Conservation (phyloP, 2,329 filamentous ascomycete genomes). For the Aspergillus tubingensis region DNA sequence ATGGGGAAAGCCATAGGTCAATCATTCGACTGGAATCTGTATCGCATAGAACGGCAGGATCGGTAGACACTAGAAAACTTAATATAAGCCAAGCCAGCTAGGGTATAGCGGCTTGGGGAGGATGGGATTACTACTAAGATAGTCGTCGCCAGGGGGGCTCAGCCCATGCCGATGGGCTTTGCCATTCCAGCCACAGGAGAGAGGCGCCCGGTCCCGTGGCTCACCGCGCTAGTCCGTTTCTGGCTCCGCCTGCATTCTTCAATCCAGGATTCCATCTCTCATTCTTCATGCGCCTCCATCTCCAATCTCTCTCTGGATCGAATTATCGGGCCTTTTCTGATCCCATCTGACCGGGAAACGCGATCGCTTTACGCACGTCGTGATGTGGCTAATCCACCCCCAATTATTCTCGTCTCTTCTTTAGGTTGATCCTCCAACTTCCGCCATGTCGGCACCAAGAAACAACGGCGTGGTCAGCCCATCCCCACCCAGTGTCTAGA, state of each 20-base stretch:
- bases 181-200: not conserved
- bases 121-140: no score
- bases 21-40: no score
- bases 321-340: not conserved
- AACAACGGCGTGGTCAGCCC: constrained; percentile 5
- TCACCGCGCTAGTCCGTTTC: not conserved
- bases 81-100: no score
- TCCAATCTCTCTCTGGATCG: not conserved
- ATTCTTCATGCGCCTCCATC: not conserved
- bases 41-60: no score
- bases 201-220: not conserved
- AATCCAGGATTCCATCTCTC: not conserved
- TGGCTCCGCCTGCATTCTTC: not conserved
- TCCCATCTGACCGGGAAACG: not conserved
- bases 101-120: no score
- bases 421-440: not conserved
- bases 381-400: not conserved
- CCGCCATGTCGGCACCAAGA: not conserved
- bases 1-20: no score
- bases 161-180: not conserved
- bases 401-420: not conserved
- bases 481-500: constrained; percentile 4
- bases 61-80: no score
- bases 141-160: not conserved
- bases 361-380: not conserved